Conservation (phyloP, 148 eudicot species). For the Rhododendron ovatum region DNA sequence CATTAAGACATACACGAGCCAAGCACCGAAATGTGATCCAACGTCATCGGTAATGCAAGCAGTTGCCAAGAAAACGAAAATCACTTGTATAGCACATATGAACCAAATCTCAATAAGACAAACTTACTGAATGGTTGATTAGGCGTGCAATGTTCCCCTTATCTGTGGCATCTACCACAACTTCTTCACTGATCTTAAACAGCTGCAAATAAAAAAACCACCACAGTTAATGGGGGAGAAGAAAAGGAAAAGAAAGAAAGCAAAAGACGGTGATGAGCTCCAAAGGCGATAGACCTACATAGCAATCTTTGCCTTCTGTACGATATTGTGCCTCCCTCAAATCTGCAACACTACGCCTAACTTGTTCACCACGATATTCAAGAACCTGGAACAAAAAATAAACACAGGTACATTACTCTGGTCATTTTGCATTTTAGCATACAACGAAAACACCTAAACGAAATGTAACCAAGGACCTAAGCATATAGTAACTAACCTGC, state of each 20-base stretch:
- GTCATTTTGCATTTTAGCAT: background rate
- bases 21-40: background rate
- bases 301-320: slow-evolving; percentile 90
- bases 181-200: slow-evolving; percentile 96
- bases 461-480: background rate
- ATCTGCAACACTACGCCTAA: slow-evolving; percentile 93
- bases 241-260: background rate
- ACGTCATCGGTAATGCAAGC: background rate
- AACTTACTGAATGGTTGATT: slow-evolving; percentile 90
- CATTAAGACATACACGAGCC: background rate
- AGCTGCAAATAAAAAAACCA: slow-evolving; percentile 45
- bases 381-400: slow-evolving; percentile 19
- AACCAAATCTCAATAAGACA: background rate
- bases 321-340: slow-evolving; percentile 86
- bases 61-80: background rate
- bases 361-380: slow-evolving; percentile 99
- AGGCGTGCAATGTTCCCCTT: slow-evolving; percentile 95
- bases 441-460: background rate
- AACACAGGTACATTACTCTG: background rate
- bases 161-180: slow-evolving; percentile 94
- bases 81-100: background rate
- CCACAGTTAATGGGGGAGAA: background rate
- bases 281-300: slow-evolving; percentile 48
- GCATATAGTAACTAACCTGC: background rate
- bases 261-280: background rate